Base-by-base conservation (phyloP, 2,329 filamentous ascomycete genomes). In the Sporothrix euskadiensis region DNA sequence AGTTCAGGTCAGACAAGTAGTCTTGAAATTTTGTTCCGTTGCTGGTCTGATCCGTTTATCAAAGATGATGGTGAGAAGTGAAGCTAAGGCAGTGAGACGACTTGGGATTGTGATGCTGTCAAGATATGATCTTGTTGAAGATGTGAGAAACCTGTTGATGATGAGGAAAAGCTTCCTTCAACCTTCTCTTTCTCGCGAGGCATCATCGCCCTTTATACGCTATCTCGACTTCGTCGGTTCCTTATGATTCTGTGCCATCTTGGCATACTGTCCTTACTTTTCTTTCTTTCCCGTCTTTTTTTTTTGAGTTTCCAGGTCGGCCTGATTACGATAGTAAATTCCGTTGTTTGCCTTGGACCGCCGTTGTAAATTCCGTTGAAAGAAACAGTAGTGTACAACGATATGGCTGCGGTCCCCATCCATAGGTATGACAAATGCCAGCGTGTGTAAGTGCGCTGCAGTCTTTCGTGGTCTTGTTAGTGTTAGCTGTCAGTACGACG, bases 311-410 rank as follows among this genome's bases (percentile, higher is more conserved):
- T 12, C 26, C 8, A 35, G 22, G 7, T 9, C 35, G 3, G 16
- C 9, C 9, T 68, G 65, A 44, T 65, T 65, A 65, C 12, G n/a
- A 3, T 41, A 26, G 59, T 30, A 44, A 65, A 44, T 44, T 44
- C 59, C 59, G 39, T 65, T 16, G 35, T 65, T 1, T 65, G 19
- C 22, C 8, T 44, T 65, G 35, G 59, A 65, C 59, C 59, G 59
- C 59, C 59, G 59, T 44, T 44, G 59, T 63, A 63, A 63, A 63
- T 63, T 63, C 59, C 59, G 59, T 63, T 5, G 41, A 44, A 22
- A 41, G 19, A 7, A 10, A n/a, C 57, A 19, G 0, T 52, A 35
- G 0, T 52, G 8, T 35, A 35, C 35, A 5, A 9, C 14, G 44
- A 26, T 56, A 10, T 65, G 59, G 59, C 35, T 65, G 35, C 59